phyloP scores from a whole-genome alignment of 306 rosid genomes.

The Medicago ruthenica region DNA sequence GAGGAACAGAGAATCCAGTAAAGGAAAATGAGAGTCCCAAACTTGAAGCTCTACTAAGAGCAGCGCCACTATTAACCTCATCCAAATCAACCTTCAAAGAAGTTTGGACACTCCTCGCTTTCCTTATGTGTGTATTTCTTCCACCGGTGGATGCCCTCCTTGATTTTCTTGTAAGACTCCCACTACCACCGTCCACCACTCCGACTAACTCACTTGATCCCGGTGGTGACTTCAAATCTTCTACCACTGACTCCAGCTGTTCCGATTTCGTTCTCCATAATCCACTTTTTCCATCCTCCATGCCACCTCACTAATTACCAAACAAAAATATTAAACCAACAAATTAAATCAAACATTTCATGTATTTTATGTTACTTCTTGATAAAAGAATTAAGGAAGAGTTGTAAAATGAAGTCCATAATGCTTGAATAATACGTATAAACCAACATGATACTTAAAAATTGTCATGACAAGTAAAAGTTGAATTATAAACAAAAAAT shows the following conservation, averaged over 20 bases:
- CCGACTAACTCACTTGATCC: constrained; percentile 28
- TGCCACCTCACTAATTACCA: constrained; percentile 15
- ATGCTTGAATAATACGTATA: no score
- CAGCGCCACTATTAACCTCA: constrained; percentile 79
- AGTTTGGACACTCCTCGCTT: constrained; percentile 78
- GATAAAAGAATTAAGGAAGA: no score
- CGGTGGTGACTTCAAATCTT: constrained; percentile 56
- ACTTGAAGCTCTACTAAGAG: constrained; percentile 96
- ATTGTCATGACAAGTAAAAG: no score
- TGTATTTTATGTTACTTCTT: no score
- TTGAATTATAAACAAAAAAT: no score
- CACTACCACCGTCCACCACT: constrained; percentile 47
- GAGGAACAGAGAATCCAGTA: constrained; percentile 86
- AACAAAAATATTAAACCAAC: not conserved
- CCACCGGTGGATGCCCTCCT: constrained; percentile 71
- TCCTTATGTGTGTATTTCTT: constrained; percentile 78
- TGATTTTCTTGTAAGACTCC: constrained; percentile 61
- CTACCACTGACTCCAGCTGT: constrained; percentile 58
- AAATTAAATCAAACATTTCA: not conserved
- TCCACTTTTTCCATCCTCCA: constrained; percentile 62
- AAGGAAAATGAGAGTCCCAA: constrained; percentile 93
- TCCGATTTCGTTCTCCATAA: constrained; percentile 80
- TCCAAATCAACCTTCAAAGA: constrained; percentile 71
- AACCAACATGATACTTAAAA: no score
- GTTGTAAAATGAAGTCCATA: no score